Base-by-base conservation (phyloP, 2,329 filamentous ascomycete genomes). In the Stagonosporopsis vannaccii region DNA sequence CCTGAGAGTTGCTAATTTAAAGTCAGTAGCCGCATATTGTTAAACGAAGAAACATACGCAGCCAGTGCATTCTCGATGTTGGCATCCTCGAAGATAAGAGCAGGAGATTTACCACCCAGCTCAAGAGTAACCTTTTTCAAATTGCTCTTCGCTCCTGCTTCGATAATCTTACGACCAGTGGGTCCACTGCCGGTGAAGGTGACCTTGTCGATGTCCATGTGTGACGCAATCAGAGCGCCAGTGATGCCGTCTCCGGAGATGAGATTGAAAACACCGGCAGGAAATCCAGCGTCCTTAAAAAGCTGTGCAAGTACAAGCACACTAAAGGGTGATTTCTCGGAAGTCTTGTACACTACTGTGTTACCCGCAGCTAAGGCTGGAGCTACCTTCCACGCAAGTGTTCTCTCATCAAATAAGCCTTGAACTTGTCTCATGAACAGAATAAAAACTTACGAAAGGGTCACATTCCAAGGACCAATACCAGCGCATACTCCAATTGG, bases 41-140 rank as follows among this genome's bases (percentile, higher is more conserved):
- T 13, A 35, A 13, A 15, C 5, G 32, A 5, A 15, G 15, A 15
- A 8, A 15, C 32, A 15, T 35, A 35, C 32, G 36, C 36, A 20
- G 42, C 26, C 4, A 70, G 54, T 2, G 80, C 80, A 39, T 79
- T 73, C n/a, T 81, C 75, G 11, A 83, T 71, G 61, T 83, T 75
- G 62, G 77, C 79, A 57, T 81, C 78, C 23, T 76, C 65, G 63
- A 81, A 81, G 37, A 81, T 74, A 20, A 82, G 74, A 28, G 73
- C 73, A 15, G 79, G 79, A 7, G 72, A 75, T 67, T 81, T 81
- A 36, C 80, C 80, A n/a, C 79, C 79, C 8, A 80, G 71, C 62
- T 81, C 79, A 1, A 82, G 70, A 3, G 78, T 78, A 32, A 80
- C 76, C 32, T 77, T 74, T 71, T 81, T 82, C 56, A 81, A 63